Evolutionary conservation across 106 monocot species (phyloP).

Genomic region (Ottelia alismoides): DNA sequence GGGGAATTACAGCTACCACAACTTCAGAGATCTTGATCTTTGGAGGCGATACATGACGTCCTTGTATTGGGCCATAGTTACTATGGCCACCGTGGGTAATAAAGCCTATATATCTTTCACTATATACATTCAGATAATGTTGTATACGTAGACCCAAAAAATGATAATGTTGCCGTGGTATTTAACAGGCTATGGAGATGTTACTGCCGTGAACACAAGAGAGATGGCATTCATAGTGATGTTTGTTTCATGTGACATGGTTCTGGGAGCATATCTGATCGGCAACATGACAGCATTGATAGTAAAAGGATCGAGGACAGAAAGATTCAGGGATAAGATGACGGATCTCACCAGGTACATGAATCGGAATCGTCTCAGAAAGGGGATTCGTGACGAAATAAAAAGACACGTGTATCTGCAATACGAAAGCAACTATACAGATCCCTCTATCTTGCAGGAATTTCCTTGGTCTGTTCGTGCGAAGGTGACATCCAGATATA

Average conservation of each 20-base stretch:
- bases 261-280: constrained; percentile 87
- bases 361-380: constrained; percentile 76
- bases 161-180: too few relatives aligned
- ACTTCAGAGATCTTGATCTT: too few relatives aligned
- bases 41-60: too few relatives aligned
- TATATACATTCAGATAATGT: too few relatives aligned
- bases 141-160: too few relatives aligned
- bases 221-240: constrained; percentile 96
- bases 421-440: constrained; percentile 83
- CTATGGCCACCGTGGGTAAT: too few relatives aligned
- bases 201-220: constrained; percentile 81
- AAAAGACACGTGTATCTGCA: constrained; percentile 86
- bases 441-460: constrained; percentile 73
- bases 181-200: constrained; percentile 84
- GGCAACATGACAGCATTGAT: constrained; percentile 96
- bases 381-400: constrained; percentile 69
- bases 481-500: constrained; percentile 32
- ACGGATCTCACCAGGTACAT: constrained; percentile 77
- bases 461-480: constrained; percentile 86
- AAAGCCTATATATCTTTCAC: too few relatives aligned
- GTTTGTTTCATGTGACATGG: constrained; percentile 92
- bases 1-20: too few relatives aligned
- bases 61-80: too few relatives aligned
- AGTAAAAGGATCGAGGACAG: constrained; percentile 94
- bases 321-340: constrained; percentile 92